These are phyloP conservation scores for Trapa incisa DNA, from an alignment of 345 rosid genomes.

Conservation along the genomic window DNA sequence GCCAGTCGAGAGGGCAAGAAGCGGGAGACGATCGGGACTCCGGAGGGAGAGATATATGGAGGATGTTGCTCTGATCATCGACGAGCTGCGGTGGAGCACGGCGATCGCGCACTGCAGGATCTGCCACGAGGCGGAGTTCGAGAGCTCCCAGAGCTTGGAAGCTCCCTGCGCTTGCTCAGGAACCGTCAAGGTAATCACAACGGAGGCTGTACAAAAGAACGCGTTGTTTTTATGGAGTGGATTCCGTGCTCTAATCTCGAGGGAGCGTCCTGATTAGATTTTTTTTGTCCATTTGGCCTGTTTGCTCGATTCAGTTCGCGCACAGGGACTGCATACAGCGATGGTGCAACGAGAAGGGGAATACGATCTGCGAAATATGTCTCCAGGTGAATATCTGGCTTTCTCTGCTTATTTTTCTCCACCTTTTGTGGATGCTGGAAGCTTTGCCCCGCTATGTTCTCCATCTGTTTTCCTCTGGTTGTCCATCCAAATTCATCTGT, in stretches of 20 bases:
- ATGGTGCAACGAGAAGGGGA: slow-evolving; percentile 98
- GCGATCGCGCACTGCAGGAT: slow-evolving; percentile 52
- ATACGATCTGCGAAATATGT: slow-evolving; percentile 85
- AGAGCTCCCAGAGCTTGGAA: slow-evolving; percentile 54
- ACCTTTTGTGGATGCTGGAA: not conserved
- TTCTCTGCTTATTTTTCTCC: not conserved
- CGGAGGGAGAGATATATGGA: slow-evolving; percentile 25
- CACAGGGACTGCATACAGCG: slow-evolving; percentile 94
- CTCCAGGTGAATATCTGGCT: slow-evolving; percentile 45
- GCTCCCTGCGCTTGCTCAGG: slow-evolving; percentile 95
- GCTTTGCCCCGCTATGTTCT: too few species aligned
- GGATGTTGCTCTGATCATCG: slow-evolving; percentile 41
- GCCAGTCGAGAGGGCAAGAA: too few species aligned
- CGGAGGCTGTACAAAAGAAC: not conserved
- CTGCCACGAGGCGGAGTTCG: slow-evolving; percentile 74
- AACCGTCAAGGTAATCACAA: slow-evolving; percentile 53
- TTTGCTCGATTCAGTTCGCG: slow-evolving; percentile 34
- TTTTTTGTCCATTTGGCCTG: not conserved
- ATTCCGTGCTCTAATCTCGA: not conserved
- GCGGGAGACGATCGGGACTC: not conserved
- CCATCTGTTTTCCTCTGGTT: not conserved
- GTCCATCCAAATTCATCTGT: not conserved
- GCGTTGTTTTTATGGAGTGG: not conserved
- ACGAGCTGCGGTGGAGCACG: slow-evolving; percentile 25
- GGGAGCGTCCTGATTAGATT: not conserved